Conservation (phyloP, 2,329 filamentous ascomycete species). For the Claviceps lovelessii region DNA sequence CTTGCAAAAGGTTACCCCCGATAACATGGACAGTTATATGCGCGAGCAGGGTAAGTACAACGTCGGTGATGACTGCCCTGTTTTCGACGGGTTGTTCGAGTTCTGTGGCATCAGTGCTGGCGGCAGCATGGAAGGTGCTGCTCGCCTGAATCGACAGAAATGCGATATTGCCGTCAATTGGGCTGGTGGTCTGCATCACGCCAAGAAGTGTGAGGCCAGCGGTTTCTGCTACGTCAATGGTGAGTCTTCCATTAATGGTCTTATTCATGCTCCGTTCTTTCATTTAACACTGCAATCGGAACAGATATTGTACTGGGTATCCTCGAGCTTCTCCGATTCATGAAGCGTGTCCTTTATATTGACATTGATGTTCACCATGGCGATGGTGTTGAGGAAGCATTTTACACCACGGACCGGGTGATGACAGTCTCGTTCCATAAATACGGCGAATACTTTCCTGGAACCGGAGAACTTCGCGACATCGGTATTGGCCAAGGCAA, state of each 20-base stretch:
- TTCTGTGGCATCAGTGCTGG: conserved; percentile 93
- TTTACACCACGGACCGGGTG: conserved; percentile 82
- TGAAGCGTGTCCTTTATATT: conserved; percentile 93
- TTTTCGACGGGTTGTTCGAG: conserved; percentile 94
- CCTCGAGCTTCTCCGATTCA: conserved; percentile 76
- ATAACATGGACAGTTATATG: conserved; percentile 91
- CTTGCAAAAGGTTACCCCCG: conserved; percentile 83
- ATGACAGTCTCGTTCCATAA: conserved; percentile 94
- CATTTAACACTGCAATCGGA: background rate
- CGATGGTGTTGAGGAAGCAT: conserved; percentile 84
- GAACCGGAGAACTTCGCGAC: conserved; percentile 74
- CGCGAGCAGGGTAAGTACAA: conserved; percentile 91
- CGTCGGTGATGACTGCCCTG: conserved; percentile 89
- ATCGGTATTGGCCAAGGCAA: conserved; percentile 80
- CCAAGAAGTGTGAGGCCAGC: conserved; percentile 89
- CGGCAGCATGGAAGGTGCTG: conserved; percentile 84
- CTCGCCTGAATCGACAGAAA: conserved; percentile 76
- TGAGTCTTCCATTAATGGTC: conserved; percentile 24
- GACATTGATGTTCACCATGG: conserved; percentile 93
- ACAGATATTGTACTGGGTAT: conserved; percentile 91
- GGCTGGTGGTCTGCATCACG: conserved; percentile 93
- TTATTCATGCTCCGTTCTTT: conserved; percentile 1
- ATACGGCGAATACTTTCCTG: conserved; percentile 91
- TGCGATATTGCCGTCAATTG: conserved; percentile 97
- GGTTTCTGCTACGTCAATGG: conserved; percentile 99